Conservation (phyloP, 352 stramenopile genomes). For the Globisporangium mamillatum region DNA sequence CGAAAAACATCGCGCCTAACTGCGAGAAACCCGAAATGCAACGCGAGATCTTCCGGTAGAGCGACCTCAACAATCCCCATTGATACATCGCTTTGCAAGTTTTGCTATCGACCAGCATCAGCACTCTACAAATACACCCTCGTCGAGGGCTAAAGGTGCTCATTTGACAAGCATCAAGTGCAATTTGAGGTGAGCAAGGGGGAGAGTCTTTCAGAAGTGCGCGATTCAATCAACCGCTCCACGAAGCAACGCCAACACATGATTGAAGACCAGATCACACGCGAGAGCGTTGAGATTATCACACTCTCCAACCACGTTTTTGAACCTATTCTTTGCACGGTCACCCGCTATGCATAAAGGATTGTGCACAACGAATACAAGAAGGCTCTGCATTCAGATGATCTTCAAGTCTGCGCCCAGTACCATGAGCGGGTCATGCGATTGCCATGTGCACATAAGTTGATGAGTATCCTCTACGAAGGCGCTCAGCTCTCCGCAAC, state of each 20-base stretch:
- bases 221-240: not conserved
- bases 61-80: not conserved
- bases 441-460: too few species aligned
- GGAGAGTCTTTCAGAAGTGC: not conserved
- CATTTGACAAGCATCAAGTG: not conserved
- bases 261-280: not conserved
- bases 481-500: too few species aligned
- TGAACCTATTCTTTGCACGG: too few species aligned
- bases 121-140: not conserved
- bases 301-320: not conserved
- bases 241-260: not conserved
- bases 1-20: not conserved
- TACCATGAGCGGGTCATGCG: too few species aligned
- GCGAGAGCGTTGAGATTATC: not conserved
- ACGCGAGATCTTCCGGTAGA: not conserved
- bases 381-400: too few species aligned
- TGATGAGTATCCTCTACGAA: too few species aligned
- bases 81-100: not conserved
- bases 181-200: not conserved
- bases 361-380: too few species aligned
- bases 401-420: too few species aligned
- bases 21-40: not conserved
- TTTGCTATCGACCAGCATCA: not conserved
- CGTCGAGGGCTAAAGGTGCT: not conserved
- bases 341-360: too few species aligned